Base-by-base conservation (phyloP, 2,329 filamentous ascomycete genomes). In the Plenodomus biglobosus region DNA sequence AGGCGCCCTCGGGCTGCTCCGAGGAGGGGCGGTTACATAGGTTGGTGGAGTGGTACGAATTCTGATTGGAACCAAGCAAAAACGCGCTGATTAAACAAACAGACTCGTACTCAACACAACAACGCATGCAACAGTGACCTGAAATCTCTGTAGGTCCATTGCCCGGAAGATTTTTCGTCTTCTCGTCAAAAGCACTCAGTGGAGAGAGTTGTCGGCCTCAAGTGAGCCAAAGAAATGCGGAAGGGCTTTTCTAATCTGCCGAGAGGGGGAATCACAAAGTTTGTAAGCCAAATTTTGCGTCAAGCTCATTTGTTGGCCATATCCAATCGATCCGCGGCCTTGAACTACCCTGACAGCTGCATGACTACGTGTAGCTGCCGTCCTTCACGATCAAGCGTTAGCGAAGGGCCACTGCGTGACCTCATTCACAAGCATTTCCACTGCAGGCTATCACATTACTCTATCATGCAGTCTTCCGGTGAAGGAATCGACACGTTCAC, bases 331-430 rank as follows among this genome's bases (percentile, higher is more conserved):
- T 34, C 27, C n/a, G 27, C 27, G 24, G 27, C 21, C 21, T 17
- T 46, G n/a, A 37, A 20, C 6, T 32, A 48, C 47, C 54, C 54
- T 53, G 42, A 44, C 37, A 34, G 37, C 38, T 46, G 40, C 55
- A 53, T 47, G 56, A 55, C 55, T 54, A 44, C 57, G 53, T 45
- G 53, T 57, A 57, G 57, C 52, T 53, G 49, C 55, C 56, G 52
- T 55, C 52, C 46, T 42, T 54, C 40, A 51, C 40, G 30, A 59
- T 52, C 49, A 40, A 53, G 42, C 46, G 41, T 40, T 40, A 40
- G 41, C 27, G 44, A 38, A 42, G 35, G 51, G 21, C 20, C 44
- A 41, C 40, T 52, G 50, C 52, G 38, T 55, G 49, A 41, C 44
- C 48, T 40, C 38, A 42, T 41, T 27, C 46, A 51, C 35, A 36